Conservation (phyloP, 2,329 filamentous ascomycete genomes). For the Rutstroemia sp. region DNA sequence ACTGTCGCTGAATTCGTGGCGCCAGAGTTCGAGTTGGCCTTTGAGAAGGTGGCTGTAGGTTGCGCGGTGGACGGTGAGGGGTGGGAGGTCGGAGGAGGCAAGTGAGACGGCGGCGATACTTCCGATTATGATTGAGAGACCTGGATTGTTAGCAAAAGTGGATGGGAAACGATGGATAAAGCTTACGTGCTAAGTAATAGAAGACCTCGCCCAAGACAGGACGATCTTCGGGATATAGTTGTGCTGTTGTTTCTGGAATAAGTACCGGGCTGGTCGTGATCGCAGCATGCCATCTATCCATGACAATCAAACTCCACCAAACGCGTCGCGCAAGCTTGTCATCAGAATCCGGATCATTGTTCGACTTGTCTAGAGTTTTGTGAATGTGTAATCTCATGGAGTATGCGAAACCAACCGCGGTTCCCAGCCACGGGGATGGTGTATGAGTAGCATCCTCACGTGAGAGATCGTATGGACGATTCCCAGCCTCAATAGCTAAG, state of each 20-base stretch:
- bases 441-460: constrained; percentile 36
- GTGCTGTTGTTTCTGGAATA: constrained; percentile 54
- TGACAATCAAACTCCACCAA: constrained; percentile 65
- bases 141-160: constrained; percentile 29
- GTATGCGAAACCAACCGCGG: constrained; percentile 59
- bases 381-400: constrained; percentile 53
- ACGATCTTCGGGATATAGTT: constrained; percentile 52
- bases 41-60: constrained; percentile 43
- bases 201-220: constrained; percentile 53
- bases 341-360: constrained; percentile 50
- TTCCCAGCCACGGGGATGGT: constrained; percentile 50
- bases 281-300: constrained; percentile 69
- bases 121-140: constrained; percentile 51
- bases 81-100: constrained; percentile 36
- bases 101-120: constrained; percentile 43
- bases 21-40: constrained; percentile 57
- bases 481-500: constrained; percentile 58
- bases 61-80: constrained; percentile 33
- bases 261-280: constrained; percentile 55
- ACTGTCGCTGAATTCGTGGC: constrained; percentile 53
- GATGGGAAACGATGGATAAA: background rate
- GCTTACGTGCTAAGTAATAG: constrained; percentile 60
- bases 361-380: constrained; percentile 34
- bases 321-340: constrained; percentile 55
- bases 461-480: constrained; percentile 32